phyloP scores from a whole-genome alignment of 2,329 filamentous ascomycete species.

The Lojkania enalia region DNA sequence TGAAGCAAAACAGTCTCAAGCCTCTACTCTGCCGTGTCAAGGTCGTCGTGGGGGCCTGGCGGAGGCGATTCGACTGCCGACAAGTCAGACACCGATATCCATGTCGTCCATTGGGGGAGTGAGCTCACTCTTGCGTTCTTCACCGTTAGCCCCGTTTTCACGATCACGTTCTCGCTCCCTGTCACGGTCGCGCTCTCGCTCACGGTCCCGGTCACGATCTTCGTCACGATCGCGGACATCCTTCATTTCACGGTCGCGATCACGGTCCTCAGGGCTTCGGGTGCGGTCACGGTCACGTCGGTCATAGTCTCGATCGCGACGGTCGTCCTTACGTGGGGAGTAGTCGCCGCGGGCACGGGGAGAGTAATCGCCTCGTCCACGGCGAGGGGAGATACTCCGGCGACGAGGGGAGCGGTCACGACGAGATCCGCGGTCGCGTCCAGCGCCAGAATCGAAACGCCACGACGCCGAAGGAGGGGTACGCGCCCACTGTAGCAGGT shows the following conservation, averaged over 20 bases:
- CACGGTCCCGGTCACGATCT: slow-evolving; percentile 56
- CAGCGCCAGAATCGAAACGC: slow-evolving; percentile 92
- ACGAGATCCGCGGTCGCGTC: slow-evolving; percentile 68
- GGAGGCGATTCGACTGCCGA: slow-evolving; percentile 72
- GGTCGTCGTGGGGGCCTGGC: slow-evolving; percentile 79
- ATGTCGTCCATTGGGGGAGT: slow-evolving; percentile 19
- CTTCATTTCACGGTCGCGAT: slow-evolving; percentile 56
- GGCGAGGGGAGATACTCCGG: slow-evolving; percentile 56
- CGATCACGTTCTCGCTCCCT: slow-evolving; percentile 55
- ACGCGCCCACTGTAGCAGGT: slow-evolving; percentile 80
- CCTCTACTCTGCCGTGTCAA: slow-evolving; percentile 83
- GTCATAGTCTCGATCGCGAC: slow-evolving; percentile 72
- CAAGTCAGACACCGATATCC: slow-evolving; percentile 30
- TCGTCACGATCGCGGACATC: slow-evolving; percentile 63
- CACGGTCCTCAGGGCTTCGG: slow-evolving; percentile 62
- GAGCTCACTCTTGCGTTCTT: slow-evolving; percentile 81
- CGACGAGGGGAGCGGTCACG: slow-evolving; percentile 64
- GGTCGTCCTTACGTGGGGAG: slow-evolving; percentile 87
- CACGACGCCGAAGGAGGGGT: slow-evolving; percentile 97
- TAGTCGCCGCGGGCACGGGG: slow-evolving; percentile 65
- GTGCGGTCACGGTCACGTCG: slow-evolving; percentile 75
- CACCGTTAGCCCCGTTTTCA: slow-evolving; percentile 76
- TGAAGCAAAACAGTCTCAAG: slow-evolving; percentile 17
- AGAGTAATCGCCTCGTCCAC: slow-evolving; percentile 51
- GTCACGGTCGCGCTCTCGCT: slow-evolving; percentile 56